Conservation (phyloP, 768 basidiomycete genomes). For the Russula sp. region DNA sequence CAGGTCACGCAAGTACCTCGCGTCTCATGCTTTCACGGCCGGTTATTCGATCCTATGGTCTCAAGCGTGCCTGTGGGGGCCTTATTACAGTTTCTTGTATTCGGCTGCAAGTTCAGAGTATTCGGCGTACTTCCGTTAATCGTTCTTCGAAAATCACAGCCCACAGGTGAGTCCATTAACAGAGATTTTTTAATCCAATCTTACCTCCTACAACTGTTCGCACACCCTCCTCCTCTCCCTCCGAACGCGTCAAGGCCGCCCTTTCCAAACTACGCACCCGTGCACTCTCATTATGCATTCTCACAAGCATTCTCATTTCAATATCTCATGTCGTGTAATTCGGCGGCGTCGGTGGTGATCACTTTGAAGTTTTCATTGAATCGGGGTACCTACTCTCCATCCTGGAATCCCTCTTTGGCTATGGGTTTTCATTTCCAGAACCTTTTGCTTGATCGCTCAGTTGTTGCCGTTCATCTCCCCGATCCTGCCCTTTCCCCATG, state of each 20-base stretch:
- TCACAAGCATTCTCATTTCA: conserved; percentile 47
- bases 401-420: conserved; percentile 36
- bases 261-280: conserved; percentile 49
- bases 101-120: conserved; percentile 88
- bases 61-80: conserved; percentile 75
- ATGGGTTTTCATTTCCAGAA: conserved; percentile 52
- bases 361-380: conserved; percentile 58
- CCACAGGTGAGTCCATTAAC: too few relatives aligned
- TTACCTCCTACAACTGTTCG: too few relatives aligned
- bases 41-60: conserved; percentile 74
- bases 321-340: conserved; percentile 35
- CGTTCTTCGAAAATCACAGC: too few relatives aligned
- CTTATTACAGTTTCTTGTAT: conserved; percentile 85
- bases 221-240: conserved; percentile 48
- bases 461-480: too few relatives aligned
- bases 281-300: conserved; percentile 46
- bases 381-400: conserved; percentile 50
- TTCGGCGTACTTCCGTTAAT: conserved; percentile 44
- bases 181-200: too few relatives aligned
- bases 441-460: conserved; percentile 61
- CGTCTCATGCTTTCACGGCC: conserved; percentile 97
- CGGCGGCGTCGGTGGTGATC: conserved; percentile 30
- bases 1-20: conserved; percentile 95
- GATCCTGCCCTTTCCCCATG: too few relatives aligned
- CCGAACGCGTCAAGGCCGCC: conserved; percentile 46